Base-by-base conservation (phyloP, 768 basidiomycete species). In the Cantharellus anzutake region DNA sequence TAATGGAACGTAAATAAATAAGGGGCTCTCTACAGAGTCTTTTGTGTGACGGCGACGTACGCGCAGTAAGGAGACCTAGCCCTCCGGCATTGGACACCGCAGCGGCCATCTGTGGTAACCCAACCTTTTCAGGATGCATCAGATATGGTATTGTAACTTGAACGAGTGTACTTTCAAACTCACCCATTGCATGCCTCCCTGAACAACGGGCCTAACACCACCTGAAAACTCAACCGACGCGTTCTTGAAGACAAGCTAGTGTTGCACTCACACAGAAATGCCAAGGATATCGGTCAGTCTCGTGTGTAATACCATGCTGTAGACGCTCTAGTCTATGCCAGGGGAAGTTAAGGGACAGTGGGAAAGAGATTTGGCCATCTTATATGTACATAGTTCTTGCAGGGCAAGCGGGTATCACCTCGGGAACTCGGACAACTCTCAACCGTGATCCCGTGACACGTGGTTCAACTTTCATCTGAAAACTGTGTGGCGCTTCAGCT, bases 101-200 rank as follows among this genome's bases (percentile, higher is more conserved):
- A 4, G 84, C 80, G 51, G 74, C 84, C 16, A 92, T 78, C 60
- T 70, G 68, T 1, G 91, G 88, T 11, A 81, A 69, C 34, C 89
- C 89, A 51, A 93, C 87, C 88, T 86, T n/a, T 55, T 29, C 20
- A 29, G 20, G 20, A 29, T 29, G 20, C 20, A 29, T 29, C 20
- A 29, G 20, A 29, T 29, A 29, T 29, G 20, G 20, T 29, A 29
- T 29, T 29, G 20, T 29, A 29, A 37, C 29, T 7, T 38, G 16
- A 41, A 51, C 51, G 11, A 11, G 4, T 4, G 53, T 57, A 29
- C 44, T 34, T 62, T 62, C 16, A 60, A 16, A n/a, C 66, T 67
- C 52, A 71, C 86, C 84, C 84, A 92, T 79, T 90, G 88, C 87
- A 91, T 90, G 53, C 86, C 88, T 34, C 87, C 88, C 68, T 91